Base-by-base conservation (phyloP, 2,329 filamentous ascomycete species). In the Aspergillus ibericus region DNA sequence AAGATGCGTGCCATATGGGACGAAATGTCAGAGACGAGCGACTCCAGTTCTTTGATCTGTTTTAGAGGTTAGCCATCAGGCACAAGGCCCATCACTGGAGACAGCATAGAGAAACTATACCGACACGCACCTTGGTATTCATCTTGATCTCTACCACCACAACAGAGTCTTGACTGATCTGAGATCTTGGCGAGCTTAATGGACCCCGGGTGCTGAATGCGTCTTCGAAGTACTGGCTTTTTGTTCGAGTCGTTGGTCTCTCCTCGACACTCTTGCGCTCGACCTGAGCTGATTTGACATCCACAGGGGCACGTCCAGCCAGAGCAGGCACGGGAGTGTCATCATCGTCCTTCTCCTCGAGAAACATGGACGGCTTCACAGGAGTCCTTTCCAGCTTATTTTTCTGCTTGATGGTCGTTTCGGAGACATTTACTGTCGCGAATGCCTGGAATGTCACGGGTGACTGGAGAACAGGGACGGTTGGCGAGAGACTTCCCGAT, bases 1-100 rank as follows among this genome's bases (percentile, higher is more conserved):
- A 92, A 96, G 48, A 91, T 85, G 59, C 85, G 82, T 1, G 91
- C 89, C 15, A 96, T 80, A 61, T 88, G 85, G 63, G 87, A 84
- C 3, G 89, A 88, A 16, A 96, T 80, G 68, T 90, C 86, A 10
- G 86, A 89, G 51, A 92, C 86, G 63, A 95, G 85, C 8, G 87
- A 88, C 67, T 93, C 88, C 70, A 93, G 89, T 64, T 88, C 84
- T 68, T 93, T 85, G 86, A 92, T 64, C 68, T 73, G 59, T 12
- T 40, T 18, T 16, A 8, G 10, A 22, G 20, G 55, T 75, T 58
- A 73, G 63, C 52, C 8, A 15, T 10, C 16, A 50, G 13, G 5
- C 3, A 13, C 29, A 16, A 27, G 1, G 16, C n/a, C 13, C 7
- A 4, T 13, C 18, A 4, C 7, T 29, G 10, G 5, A 27, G 9